These are phyloP conservation scores for Floccularia luteovirens DNA, from an alignment of 768 basidiomycete genomes.

Conservation along the genomic window DNA sequence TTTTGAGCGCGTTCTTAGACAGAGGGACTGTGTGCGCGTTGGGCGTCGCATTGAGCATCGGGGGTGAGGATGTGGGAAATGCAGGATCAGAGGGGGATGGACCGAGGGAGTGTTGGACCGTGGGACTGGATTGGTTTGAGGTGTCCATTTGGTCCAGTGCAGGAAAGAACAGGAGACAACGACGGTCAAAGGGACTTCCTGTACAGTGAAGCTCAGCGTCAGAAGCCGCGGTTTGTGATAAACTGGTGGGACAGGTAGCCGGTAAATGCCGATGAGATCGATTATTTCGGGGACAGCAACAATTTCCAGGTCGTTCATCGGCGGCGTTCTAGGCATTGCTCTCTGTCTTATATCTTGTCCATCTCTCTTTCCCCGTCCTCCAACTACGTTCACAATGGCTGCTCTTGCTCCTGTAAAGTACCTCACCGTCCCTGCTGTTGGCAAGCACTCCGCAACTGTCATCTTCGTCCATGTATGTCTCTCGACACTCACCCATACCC, in stretches of 20 bases:
- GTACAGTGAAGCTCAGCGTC: too few species aligned
- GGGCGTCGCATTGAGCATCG: too few species aligned
- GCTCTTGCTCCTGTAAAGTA: constrained; percentile 31
- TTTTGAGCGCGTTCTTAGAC: constrained; percentile 78
- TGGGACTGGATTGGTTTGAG: background rate
- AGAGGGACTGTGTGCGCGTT: constrained; percentile 30
- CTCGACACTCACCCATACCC: constrained; percentile 2
- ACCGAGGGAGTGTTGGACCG: background rate
- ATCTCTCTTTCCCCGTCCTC: constrained; percentile 10
- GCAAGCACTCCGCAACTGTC: constrained; percentile 77
- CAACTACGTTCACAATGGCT: constrained; percentile 18
- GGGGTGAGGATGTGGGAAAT: constrained; percentile 6
- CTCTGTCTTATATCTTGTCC: constrained; percentile 3
- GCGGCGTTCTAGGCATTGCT: constrained; percentile 1
- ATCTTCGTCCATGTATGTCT: constrained; percentile 80
- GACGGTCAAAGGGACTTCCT: too few species aligned
- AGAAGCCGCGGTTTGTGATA: too few species aligned
- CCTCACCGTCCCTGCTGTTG: constrained; percentile 44
- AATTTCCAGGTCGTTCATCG: constrained; percentile 14
- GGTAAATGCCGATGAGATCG: constrained; percentile 41
- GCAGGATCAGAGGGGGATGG: constrained; percentile 3
- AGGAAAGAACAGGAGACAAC: too few species aligned
- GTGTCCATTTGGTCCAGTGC: too few species aligned
- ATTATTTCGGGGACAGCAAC: constrained; percentile 24
- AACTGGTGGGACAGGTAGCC: too few species aligned